Evolutionary conservation across 768 basidiomycete genomes (phyloP).

Genomic region (Hypsizygus marmoreus): DNA sequence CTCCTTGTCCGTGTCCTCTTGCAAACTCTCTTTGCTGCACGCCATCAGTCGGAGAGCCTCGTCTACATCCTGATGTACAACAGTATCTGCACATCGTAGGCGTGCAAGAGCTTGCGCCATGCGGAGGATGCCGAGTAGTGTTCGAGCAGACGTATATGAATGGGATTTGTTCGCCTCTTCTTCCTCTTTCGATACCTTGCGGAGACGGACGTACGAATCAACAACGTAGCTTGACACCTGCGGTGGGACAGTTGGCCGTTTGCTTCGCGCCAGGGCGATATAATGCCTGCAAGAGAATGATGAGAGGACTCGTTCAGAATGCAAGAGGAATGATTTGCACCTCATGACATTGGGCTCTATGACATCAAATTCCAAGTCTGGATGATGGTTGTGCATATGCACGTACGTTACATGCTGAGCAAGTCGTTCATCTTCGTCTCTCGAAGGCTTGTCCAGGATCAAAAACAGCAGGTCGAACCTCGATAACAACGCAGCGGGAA

Average conservation of each 20-base stretch:
- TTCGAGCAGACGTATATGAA: conserved; percentile 94
- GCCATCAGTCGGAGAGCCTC: conserved; percentile 98
- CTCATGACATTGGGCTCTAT: conserved; percentile 88
- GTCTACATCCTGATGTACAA: conserved; percentile 88
- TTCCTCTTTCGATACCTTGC: conserved; percentile 91
- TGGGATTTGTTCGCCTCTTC: conserved; percentile 86
- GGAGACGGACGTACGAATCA: conserved; percentile 92
- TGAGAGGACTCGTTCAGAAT: conserved; percentile 9
- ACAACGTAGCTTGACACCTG: conserved; percentile 92
- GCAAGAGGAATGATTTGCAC: conserved; percentile 46
- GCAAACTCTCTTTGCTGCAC: conserved; percentile 89
- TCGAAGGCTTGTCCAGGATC: conserved; percentile 92
- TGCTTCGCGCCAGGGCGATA: conserved; percentile 87
- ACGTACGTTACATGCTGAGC: conserved; percentile 98
- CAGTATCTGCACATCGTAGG: conserved; percentile 79
- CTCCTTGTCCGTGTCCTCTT: conserved; percentile 75
- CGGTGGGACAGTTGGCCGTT: conserved; percentile 87
- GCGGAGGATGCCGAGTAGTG: conserved; percentile 91
- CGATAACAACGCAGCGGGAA: conserved; percentile 94
- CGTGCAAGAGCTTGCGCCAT: conserved; percentile 94
- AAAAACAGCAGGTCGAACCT: conserved; percentile 97
- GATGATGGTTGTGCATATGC: conserved; percentile 94
- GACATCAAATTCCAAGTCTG: conserved; percentile 80
- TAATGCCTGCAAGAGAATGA: conserved; percentile 66
- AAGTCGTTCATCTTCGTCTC: conserved; percentile 94